A percentile compares a stretch with the other conserved stretches of the same genome.
Evolutionary conservation across 305 asterid genomes (phyloP).

Genomic region (Withania somnifera): DNA sequence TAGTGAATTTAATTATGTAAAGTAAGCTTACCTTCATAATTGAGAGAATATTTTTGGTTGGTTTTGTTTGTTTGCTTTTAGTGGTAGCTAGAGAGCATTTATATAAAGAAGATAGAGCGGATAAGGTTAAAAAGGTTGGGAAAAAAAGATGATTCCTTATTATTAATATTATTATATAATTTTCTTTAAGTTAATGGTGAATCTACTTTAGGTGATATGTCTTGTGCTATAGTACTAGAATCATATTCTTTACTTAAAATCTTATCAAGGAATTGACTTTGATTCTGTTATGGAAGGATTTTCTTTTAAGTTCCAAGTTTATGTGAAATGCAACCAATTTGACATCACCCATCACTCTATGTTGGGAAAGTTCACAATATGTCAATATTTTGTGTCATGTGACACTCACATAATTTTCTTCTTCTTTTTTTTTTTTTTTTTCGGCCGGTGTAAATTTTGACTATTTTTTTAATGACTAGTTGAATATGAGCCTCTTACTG

Average conservation of each 20-base stretch:
- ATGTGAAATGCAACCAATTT: neutral
- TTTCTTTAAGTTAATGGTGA: neutral
- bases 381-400: neutral
- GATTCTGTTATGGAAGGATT: neutral
- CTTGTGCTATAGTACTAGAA: neutral
- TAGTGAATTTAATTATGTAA: neutral
- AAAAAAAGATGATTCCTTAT: neutral
- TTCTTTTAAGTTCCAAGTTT: neutral
- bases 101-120: neutral
- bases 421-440: neutral
- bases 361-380: neutral
- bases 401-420: neutral
- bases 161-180: no score
- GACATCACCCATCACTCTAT: neutral
- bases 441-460: fast-evolving
- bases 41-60: neutral
- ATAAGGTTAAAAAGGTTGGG: neutral
- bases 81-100: neutral
- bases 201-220: neutral
- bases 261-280: neutral
- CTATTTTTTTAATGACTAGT: neutral
- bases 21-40: neutral
- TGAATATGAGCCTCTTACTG: no score
- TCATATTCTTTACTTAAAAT: conserved; percentile 5
- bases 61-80: neutral